Evolutionary conservation across 768 basidiomycete species (phyloP).

Genomic region (Dictyophora rubrovolvata): DNA sequence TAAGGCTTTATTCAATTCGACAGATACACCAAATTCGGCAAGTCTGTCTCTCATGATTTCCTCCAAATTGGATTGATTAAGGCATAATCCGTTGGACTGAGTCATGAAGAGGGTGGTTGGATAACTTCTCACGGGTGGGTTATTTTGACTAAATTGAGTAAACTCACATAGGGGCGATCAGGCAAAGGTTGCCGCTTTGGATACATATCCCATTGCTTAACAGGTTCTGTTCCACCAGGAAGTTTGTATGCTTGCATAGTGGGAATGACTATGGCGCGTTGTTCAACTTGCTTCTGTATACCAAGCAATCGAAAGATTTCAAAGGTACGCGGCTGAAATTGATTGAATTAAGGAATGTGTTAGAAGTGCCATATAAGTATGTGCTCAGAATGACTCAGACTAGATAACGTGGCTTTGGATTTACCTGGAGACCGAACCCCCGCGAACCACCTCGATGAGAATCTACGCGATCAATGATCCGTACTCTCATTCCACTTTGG

Average conservation of each 20-base stretch:
- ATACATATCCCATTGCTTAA: slow-evolving; percentile 16
- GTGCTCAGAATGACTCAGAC: too few species aligned
- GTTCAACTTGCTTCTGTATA: slow-evolving; percentile 12
- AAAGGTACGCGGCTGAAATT: slow-evolving; percentile 16
- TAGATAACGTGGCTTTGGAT: neutral
- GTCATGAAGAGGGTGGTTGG: neutral
- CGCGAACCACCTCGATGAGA: slow-evolving; percentile 15
- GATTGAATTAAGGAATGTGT: neutral
- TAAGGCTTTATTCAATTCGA: slow-evolving; percentile 39
- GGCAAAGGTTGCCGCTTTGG: neutral
- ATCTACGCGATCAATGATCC: slow-evolving; percentile 14
- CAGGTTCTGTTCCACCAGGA: slow-evolving; percentile 13
- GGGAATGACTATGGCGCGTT: neutral
- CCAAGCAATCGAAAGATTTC: slow-evolving; percentile 21
- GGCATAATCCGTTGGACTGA: slow-evolving; percentile 18
- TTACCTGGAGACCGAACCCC: slow-evolving; percentile 17
- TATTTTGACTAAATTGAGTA: neutral
- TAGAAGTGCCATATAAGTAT: too few species aligned
- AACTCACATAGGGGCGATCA: neutral
- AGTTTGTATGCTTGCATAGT: slow-evolving; percentile 11
- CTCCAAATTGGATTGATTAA: slow-evolving; percentile 22
- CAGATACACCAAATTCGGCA: slow-evolving; percentile 17
- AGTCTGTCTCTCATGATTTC: slow-evolving; percentile 23
- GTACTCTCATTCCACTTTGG: slow-evolving; percentile 9
- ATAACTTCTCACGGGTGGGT: neutral